Conservation (phyloP, 495 filamentous ascomycete genomes). For the Hapsidospora chrysogenum region DNA sequence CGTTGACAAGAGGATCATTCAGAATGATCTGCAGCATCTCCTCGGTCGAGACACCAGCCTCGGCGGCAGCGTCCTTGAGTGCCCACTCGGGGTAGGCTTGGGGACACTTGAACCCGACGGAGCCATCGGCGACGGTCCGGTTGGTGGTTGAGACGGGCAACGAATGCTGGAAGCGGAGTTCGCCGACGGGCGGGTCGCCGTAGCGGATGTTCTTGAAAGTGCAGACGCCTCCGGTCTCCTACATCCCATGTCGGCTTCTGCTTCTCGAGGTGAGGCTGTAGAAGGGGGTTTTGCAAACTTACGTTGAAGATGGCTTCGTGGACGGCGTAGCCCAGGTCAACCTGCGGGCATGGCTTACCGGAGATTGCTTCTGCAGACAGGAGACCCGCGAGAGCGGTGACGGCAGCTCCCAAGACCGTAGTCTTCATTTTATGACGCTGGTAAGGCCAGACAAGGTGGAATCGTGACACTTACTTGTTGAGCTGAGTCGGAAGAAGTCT, state of each 20-base stretch:
- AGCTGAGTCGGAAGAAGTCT: too few relatives aligned
- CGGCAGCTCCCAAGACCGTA: too few relatives aligned
- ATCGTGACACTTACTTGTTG: too few relatives aligned
- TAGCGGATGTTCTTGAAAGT: conserved; percentile 4
- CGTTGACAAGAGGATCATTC: too few relatives aligned
- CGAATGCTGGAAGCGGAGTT: not conserved
- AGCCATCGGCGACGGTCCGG: not conserved
- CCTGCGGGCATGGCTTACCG: too few relatives aligned
- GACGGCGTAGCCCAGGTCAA: conserved; percentile 4
- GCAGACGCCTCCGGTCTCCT: not conserved
- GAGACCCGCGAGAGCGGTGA: too few relatives aligned
- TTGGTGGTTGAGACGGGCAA: not conserved
- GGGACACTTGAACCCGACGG: not conserved
- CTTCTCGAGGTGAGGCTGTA: not conserved
- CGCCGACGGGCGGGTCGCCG: conserved; percentile 3
- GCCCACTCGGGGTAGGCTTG: not conserved
- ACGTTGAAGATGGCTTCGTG: conserved; percentile 2
- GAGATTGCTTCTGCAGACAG: too few relatives aligned
- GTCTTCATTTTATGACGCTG: too few relatives aligned
- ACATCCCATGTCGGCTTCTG: not conserved
- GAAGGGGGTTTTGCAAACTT: not conserved
- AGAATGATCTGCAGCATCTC: too few relatives aligned
- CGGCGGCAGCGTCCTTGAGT: too few relatives aligned
- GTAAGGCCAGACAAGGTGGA: too few relatives aligned
- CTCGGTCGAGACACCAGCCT: too few relatives aligned